Evolutionary conservation across 1,284 basidiomycete genomes (phyloP).

Genomic region (Ustilago lituana): DNA sequence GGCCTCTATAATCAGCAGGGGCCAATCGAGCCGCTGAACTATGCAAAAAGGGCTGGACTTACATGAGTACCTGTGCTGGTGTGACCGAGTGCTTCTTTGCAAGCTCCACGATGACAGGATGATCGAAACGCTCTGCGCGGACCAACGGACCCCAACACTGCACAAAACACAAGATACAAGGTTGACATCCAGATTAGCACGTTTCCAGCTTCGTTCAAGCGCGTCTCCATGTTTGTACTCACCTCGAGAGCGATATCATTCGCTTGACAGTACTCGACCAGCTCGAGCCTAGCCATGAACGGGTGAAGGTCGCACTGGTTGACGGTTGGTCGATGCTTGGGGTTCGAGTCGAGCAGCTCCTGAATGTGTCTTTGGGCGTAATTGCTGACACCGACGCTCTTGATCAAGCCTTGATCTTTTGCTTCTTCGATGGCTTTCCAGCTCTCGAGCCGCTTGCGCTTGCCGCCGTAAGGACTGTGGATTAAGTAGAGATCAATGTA

Average conservation of each 20-base stretch:
- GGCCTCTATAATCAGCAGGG: no score
- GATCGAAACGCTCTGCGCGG: constrained; percentile 26
- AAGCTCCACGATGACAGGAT: constrained; percentile 17
- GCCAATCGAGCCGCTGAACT: no score
- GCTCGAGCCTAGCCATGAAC: constrained; percentile 26
- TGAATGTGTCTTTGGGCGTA: constrained; percentile 41
- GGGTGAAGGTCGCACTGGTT: constrained; percentile 47
- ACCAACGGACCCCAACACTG: constrained; percentile 35
- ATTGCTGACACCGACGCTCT: constrained; percentile 53
- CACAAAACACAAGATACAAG: no score
- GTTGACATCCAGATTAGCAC: no score
- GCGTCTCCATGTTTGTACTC: no score
- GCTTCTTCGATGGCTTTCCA: constrained; percentile 57
- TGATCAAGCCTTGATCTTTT: constrained; percentile 31
- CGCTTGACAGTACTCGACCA: constrained; percentile 23
- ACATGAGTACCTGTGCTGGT: constrained; percentile 29
- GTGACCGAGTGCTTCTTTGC: constrained; percentile 25
- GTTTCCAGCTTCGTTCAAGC: no score
- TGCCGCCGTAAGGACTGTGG: constrained; percentile 60
- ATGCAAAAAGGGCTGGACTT: not conserved
- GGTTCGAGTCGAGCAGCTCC: constrained; percentile 26
- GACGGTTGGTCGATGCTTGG: constrained; percentile 23
- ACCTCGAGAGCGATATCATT: constrained; percentile 23
- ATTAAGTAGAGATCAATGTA: constrained; percentile 63
- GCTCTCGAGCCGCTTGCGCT: constrained; percentile 45